Conservation (phyloP, 1,284 basidiomycete genomes). For the Tilletia horrida region DNA sequence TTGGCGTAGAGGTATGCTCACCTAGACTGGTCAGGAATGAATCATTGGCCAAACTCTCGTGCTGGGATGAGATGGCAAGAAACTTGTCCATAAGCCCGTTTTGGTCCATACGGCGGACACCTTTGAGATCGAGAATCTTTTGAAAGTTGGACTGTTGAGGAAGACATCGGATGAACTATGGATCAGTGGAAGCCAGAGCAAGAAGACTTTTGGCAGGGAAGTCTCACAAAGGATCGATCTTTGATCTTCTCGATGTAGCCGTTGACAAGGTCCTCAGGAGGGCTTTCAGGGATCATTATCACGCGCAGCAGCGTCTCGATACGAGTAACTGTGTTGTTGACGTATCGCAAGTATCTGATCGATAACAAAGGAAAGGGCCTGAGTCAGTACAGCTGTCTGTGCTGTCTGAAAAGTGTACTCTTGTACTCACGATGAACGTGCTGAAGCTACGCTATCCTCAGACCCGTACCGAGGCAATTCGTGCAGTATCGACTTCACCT, state of each 20-base stretch:
- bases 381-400: not conserved
- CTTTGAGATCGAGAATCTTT: conserved; percentile 79
- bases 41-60: conserved; percentile 74
- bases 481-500: conserved; percentile 35
- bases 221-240: conserved; percentile 38
- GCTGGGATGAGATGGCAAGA: conserved; percentile 81
- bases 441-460: conserved; percentile 23
- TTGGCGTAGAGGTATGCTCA: not conserved
- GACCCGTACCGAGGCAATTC: conserved; percentile 45
- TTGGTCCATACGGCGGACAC: conserved; percentile 78
- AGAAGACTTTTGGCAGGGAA: conserved; percentile 63
- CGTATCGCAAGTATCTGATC: conserved; percentile 40
- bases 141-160: conserved; percentile 60
- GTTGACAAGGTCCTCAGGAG: conserved; percentile 28
- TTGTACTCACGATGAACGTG: not conserved
- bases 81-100: conserved; percentile 86
- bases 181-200: conserved; percentile 58
- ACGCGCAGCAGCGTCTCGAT: conserved; percentile 40
- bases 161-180: not conserved
- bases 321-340: conserved; percentile 32
- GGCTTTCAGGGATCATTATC: conserved; percentile 29
- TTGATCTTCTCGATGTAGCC: conserved; percentile 41
- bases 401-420: not conserved
- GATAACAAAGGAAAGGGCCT: not conserved
- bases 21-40: conserved; percentile 63